Percentiles rank a stretch among this genome's conserved stretches.
Conservation (phyloP, 345 rosid species). For the Viola odorata region DNA sequence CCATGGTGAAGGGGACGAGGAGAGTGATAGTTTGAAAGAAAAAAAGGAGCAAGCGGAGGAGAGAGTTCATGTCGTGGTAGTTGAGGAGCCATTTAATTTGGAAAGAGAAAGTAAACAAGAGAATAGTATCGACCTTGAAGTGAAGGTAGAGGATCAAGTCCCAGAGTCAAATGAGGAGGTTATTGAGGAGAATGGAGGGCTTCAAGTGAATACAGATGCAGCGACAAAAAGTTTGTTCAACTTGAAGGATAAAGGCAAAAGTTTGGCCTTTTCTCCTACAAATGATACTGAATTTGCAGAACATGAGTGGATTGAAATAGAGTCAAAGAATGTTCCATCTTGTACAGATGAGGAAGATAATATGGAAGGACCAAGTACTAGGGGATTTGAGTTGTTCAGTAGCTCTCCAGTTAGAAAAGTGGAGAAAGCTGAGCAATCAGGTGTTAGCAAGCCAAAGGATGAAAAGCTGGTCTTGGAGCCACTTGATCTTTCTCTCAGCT, state of each 20-base stretch:
- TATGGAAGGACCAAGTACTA: constrained; percentile 66
- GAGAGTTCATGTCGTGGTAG: constrained; percentile 20
- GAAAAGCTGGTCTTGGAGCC: constrained; percentile 63
- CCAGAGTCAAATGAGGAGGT: constrained; percentile 27
- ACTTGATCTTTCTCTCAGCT: constrained; percentile 89
- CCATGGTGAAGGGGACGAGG: constrained; percentile 21
- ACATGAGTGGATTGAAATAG: constrained; percentile 40
- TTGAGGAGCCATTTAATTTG: constrained; percentile 22
- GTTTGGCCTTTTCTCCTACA: constrained; percentile 39
- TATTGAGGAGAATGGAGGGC: constrained; percentile 22
- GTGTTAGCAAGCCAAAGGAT: constrained; percentile 44
- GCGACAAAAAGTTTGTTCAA: constrained; percentile 26
- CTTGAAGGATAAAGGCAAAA: constrained; percentile 63
- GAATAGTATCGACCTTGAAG: constrained; percentile 36
- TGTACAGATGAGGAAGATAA: constrained; percentile 38
- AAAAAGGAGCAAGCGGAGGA: constrained; percentile 27
- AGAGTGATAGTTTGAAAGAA: constrained; percentile 25
- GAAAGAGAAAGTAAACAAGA: constrained; percentile 32
- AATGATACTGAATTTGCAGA: constrained; percentile 31
- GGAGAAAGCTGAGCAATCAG: constrained; percentile 42
- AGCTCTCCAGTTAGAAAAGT: constrained; percentile 59
- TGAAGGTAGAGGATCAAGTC: constrained; percentile 29
- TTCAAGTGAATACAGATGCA: constrained; percentile 18
- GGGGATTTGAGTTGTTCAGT: constrained; percentile 87
- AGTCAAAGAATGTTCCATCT: constrained; percentile 26